Conservation (phyloP, 495 filamentous ascomycete species). For the Evernia prunastri region DNA sequence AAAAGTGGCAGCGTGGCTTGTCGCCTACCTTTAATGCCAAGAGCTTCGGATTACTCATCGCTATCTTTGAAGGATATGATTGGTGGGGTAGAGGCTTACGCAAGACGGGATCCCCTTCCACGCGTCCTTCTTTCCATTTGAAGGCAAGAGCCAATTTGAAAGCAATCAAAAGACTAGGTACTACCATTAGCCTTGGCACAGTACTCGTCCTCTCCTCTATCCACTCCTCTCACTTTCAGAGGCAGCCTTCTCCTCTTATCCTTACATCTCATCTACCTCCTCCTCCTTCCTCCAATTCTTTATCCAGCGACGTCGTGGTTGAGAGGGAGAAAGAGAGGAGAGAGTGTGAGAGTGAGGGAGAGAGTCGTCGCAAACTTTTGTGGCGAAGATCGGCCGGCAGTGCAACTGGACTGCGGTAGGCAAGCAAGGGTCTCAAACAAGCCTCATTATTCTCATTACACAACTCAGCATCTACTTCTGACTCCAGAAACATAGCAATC, state of each 20-base stretch:
- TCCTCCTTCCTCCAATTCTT: background rate
- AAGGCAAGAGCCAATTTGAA: background rate
- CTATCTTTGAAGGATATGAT: background rate
- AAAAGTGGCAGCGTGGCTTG: too few relatives aligned
- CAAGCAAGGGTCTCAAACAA: background rate
- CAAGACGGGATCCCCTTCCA: conserved; percentile 4
- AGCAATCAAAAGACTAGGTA: background rate
- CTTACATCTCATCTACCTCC: background rate
- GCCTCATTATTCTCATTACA: background rate
- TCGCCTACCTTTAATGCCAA: too few relatives aligned
- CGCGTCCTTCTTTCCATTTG: background rate
- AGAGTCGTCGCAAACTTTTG: background rate
- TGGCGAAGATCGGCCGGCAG: background rate
- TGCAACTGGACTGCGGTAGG: background rate
- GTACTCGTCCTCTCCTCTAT: background rate
- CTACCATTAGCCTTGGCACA: background rate
- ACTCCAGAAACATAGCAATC: background rate
- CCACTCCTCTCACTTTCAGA: too few relatives aligned
- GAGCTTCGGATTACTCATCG: background rate
- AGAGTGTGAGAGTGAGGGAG: background rate
- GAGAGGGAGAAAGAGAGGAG: background rate
- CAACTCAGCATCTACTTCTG: background rate
- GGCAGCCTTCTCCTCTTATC: background rate
- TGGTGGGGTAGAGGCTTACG: background rate
- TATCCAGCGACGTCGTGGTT: background rate